These are phyloP conservation scores for Boechera retrofracta DNA, from an alignment of 345 rosid genomes.

Conservation along the genomic window DNA sequence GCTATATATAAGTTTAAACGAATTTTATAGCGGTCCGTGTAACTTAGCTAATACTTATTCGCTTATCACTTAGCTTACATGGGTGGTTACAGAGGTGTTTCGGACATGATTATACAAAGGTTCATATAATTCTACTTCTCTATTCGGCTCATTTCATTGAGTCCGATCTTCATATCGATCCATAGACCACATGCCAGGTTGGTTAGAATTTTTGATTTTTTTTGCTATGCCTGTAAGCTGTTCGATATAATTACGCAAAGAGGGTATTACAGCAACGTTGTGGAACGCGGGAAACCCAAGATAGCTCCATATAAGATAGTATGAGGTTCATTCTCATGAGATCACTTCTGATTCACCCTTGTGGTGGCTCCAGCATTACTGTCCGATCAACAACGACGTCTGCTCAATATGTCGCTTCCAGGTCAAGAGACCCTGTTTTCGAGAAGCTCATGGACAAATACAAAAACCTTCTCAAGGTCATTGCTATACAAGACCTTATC, in stretches of 20 bases:
- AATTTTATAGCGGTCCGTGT: neutral
- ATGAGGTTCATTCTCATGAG: slow-evolving; percentile 37
- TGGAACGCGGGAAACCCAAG: neutral
- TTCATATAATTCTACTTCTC: neutral
- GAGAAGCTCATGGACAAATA: slow-evolving; percentile 90
- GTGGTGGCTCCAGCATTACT: slow-evolving; percentile 29
- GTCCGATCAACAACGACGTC: slow-evolving; percentile 70
- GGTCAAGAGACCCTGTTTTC: slow-evolving; percentile 79
- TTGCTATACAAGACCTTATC: slow-evolving; percentile 78
- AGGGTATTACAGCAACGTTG: neutral
- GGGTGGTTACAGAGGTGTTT: neutral
- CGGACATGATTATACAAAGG: neutral
- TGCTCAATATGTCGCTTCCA: slow-evolving; percentile 71
- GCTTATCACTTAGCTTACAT: neutral
- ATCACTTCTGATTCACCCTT: slow-evolving; percentile 36
- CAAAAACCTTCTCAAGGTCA: slow-evolving; percentile 78
- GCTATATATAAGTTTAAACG: no score
- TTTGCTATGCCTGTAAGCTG: slow-evolving; percentile 22
- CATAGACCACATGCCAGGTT: neutral
- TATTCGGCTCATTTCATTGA: neutral
- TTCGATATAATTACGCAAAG: slow-evolving; percentile 41
- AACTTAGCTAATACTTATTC: neutral
- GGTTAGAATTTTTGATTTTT: neutral
- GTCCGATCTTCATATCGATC: no score
- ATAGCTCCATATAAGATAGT: slow-evolving; percentile 3